These are phyloP conservation scores for Calycina herbarum DNA, from an alignment of 2,329 filamentous ascomycete species.

Conservation along the genomic window DNA sequence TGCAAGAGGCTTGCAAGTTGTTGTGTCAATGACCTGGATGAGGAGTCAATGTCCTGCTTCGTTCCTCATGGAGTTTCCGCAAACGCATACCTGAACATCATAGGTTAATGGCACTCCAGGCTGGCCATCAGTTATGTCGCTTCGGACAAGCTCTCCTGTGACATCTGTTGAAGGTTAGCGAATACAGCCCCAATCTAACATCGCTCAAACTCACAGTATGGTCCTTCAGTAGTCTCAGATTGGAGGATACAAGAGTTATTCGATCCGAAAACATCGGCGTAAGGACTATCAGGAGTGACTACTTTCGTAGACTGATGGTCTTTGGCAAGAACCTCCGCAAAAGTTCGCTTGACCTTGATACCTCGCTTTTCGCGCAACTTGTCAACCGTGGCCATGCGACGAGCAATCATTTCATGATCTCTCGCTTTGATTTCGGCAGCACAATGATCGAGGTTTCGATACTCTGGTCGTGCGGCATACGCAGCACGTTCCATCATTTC, in stretches of 20 bases:
- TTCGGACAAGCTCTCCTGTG: conserved; percentile 40
- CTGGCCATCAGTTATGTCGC: conserved; percentile 39
- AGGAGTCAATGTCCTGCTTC: neutral
- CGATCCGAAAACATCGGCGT: conserved; percentile 23
- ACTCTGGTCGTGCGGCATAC: conserved; percentile 37
- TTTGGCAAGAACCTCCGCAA: conserved; percentile 20
- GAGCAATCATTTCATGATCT: conserved; percentile 38
- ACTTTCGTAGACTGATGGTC: conserved; percentile 19
- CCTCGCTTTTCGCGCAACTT: conserved; percentile 38
- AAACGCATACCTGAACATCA: conserved; percentile 36
- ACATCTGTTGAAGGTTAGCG: conserved; percentile 27
- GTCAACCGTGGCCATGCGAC: conserved; percentile 39
- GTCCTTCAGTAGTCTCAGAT: conserved; percentile 39
- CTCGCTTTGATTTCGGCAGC: conserved; percentile 41
- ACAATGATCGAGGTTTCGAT: conserved; percentile 41
- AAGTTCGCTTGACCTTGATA: conserved; percentile 18
- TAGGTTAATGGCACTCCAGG: conserved; percentile 39
- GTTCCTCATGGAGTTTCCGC: conserved; percentile 20
- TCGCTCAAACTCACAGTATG: conserved; percentile 34
- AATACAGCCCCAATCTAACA: neutral
- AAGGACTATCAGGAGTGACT: conserved; percentile 39
- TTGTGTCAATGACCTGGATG: conserved; percentile 35
- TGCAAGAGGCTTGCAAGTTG: conserved; percentile 41
- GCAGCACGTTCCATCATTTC: conserved; percentile 40
- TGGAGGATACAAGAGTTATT: conserved; percentile 37